These are phyloP conservation scores for Cruciata laevipes DNA, from an alignment of 257 asterid species.

Conservation along the genomic window DNA sequence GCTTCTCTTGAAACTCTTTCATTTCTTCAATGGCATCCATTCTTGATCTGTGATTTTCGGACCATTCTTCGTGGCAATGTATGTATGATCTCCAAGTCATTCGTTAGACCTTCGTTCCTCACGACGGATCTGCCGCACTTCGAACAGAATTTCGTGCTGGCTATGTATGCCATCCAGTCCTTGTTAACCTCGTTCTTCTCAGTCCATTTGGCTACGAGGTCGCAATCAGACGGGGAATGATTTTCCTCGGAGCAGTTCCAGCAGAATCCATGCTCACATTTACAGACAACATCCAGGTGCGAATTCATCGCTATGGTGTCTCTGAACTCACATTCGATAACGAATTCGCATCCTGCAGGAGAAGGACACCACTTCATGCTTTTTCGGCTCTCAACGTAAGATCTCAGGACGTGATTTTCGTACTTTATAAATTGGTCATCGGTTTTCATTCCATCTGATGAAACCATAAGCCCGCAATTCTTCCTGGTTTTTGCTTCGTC, in stretches of 20 bases:
- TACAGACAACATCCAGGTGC: not conserved
- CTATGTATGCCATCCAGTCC: too few species aligned
- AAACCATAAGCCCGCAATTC: not conserved
- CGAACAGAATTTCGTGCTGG: too few species aligned
- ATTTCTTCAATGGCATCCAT: not conserved
- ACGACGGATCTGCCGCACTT: too few species aligned
- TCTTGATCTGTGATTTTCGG: not conserved
- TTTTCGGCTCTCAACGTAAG: constrained; percentile 6
- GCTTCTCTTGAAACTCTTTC: not conserved
- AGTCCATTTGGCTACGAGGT: constrained; percentile 9
- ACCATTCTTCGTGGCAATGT: constrained; percentile 18
- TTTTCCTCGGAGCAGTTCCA: constrained; percentile 47
- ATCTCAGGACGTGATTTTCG: not conserved
- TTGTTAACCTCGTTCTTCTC: too few species aligned
- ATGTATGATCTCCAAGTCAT: not conserved
- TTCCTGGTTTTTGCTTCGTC: not conserved
- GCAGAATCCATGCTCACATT: constrained; percentile 64
- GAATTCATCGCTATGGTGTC: not conserved
- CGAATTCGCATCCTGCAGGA: constrained; percentile 84
- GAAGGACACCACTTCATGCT: constrained; percentile 87
- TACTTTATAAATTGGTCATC: too few species aligned
- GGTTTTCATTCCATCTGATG: too few species aligned
- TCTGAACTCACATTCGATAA: constrained; percentile 30
- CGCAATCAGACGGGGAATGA: constrained; percentile 19
- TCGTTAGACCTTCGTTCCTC: too few species aligned